These are phyloP conservation scores for Solanum paucissectum DNA, from an alignment of 257 asterid genomes.

Conservation along the genomic window DNA sequence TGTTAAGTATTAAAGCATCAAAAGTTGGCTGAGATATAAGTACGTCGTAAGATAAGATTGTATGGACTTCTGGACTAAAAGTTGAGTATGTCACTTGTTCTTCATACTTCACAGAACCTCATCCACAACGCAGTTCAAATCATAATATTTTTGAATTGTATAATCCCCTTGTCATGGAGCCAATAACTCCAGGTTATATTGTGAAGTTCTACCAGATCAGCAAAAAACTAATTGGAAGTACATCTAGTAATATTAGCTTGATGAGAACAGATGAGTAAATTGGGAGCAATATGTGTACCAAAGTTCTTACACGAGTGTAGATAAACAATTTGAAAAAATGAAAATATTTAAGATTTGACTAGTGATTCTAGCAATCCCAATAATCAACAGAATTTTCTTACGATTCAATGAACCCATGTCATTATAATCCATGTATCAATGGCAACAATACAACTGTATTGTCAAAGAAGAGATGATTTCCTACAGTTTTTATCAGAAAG, in stretches of 20 bases:
- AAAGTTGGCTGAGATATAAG: background rate
- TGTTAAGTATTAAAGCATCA: background rate
- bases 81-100: background rate
- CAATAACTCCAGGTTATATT: background rate
- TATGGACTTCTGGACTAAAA: background rate
- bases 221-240: background rate
- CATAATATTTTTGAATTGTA: background rate
- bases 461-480: background rate
- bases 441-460: background rate
- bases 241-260: background rate
- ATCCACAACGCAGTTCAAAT: background rate
- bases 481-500: background rate
- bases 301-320: background rate
- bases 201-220: background rate
- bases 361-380: background rate
- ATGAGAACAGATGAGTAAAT: background rate
- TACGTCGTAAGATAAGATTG: background rate
- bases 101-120: background rate
- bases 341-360: background rate
- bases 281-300: background rate
- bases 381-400: background rate
- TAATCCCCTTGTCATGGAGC: background rate
- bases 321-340: background rate
- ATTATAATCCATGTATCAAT: background rate
- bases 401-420: background rate